Base-by-base conservation (phyloP, 164 flowering plant species). In the Nymphaea colorata region DNA sequence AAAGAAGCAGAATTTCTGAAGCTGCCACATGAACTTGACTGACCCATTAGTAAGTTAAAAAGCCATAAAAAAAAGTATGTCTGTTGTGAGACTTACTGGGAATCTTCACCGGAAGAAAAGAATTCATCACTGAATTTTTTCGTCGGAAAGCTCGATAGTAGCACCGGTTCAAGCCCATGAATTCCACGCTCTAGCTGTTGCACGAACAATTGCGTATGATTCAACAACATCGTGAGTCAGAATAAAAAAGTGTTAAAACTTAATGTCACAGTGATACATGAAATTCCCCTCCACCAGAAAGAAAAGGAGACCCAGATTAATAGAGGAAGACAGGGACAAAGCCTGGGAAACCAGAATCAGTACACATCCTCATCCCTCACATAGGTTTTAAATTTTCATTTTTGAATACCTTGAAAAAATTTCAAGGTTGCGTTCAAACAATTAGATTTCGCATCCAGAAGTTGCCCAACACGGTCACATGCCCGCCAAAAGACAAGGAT, bases 101-200 rank as follows among this genome's bases (percentile, higher is more conserved):
- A 67, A 77, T 82, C 84, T 70, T 79, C 86, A 66, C 76, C 70
- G 45, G 83, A 72, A 3, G 86, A 73, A 68, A 87, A 86, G 74
- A 70, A 84, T 64, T 76, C 84, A 65, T 90, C 87, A 67, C 82
- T 76, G 71, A 77, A 90, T 79, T 89, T 89, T 82, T 83, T 89
- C 18, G 81, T 84, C 1, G 96, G 97, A 78, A 90, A 90, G 73
- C 75, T 89, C 57, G 97, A 95, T 4, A 85, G 76, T 42, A 78
- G 80, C 43, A 76, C 76, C 66, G 89, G 89, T 70, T 93, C 97
- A 59, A 89, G 75, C 43, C 96, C 98, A 77, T 87, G 94, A 41
- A 83, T 75, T 41, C 98, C 96, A 44, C 91, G 82, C 71, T 93
- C 96, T 74, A 93, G 71, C 98, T 92, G 87, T 59, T 72, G 10